These are phyloP conservation scores for Erythrophleum fordii DNA, from an alignment of 306 rosid species.

Conservation along the genomic window DNA sequence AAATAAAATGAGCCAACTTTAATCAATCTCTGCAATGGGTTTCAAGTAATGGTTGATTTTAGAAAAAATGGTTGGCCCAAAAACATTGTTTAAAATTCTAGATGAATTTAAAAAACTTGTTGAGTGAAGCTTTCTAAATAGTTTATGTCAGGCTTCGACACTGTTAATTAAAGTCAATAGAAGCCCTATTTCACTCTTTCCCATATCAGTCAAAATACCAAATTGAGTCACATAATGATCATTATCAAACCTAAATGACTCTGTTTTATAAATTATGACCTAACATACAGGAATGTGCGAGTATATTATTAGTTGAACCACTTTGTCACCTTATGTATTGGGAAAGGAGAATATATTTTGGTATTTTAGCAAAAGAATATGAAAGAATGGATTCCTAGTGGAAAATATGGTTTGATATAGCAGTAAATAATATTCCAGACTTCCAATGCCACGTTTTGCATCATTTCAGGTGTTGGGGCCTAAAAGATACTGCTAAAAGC, in stretches of 20 bases:
- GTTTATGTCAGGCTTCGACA: not conserved
- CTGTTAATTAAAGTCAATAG: not conserved
- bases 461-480: not conserved
- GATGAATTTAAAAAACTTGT: not conserved
- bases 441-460: not conserved
- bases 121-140: not conserved
- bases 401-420: constrained; percentile 5
- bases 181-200: not conserved
- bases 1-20: constrained; percentile 29
- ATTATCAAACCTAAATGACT: not conserved
- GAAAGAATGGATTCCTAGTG: not conserved
- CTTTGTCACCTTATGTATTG: not conserved
- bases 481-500: constrained; percentile 1
- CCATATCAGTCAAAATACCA: not conserved
- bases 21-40: not conserved
- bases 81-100: constrained; percentile 16
- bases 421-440: constrained; percentile 4
- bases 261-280: not conserved
- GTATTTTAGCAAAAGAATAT: not conserved
- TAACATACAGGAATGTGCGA: not conserved
- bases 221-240: not conserved
- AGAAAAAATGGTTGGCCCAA: too few relatives aligned
- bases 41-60: constrained; percentile 36
- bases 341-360: constrained; percentile 20
- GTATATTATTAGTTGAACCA: not conserved